A percentile compares a stretch with the other conserved stretches of the same genome.
These are phyloP conservation scores for Diaporthe caulivora DNA, from an alignment of 2,329 filamentous ascomycete species.

Conservation along the genomic window DNA sequence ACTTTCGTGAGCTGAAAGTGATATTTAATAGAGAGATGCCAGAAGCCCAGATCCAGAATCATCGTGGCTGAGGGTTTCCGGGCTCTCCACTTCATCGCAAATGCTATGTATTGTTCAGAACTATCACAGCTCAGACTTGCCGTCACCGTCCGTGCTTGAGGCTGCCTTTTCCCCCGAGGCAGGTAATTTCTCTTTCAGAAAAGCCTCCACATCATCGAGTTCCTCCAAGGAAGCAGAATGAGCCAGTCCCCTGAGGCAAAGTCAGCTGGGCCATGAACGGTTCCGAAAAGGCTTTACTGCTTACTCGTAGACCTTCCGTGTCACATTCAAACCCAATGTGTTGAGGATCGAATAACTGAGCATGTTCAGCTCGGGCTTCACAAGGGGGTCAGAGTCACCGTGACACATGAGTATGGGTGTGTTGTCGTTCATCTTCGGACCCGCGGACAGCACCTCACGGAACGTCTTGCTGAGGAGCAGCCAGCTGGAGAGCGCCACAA, in stretches of 20 bases:
- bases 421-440: slow-evolving; percentile 71
- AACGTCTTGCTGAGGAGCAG: slow-evolving; percentile 72
- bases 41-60: neutral
- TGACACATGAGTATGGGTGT: slow-evolving; percentile 93
- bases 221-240: slow-evolving; percentile 85
- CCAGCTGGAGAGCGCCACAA: slow-evolving; percentile 88
- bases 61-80: too few relatives aligned
- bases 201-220: slow-evolving; percentile 82
- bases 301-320: slow-evolving; percentile 81
- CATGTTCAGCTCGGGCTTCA: slow-evolving; percentile 77
- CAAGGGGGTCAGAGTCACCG: slow-evolving; percentile 81
- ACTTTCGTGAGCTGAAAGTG: neutral
- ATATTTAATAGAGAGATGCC: neutral
- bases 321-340: slow-evolving; percentile 78
- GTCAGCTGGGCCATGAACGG: neutral
- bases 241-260: slow-evolving; percentile 68
- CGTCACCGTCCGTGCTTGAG: slow-evolving; percentile 34
- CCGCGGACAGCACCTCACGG: slow-evolving; percentile 52
- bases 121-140: slow-evolving; percentile 52
- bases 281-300: slow-evolving; percentile 45
- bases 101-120: too few relatives aligned
- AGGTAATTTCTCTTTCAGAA: slow-evolving; percentile 62
- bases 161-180: slow-evolving; percentile 50
- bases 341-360: slow-evolving; percentile 76
- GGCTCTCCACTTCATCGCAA: neutral